Evolutionary conservation across 345 rosid genomes (phyloP).

Genomic region (Brassica napus): DNA sequence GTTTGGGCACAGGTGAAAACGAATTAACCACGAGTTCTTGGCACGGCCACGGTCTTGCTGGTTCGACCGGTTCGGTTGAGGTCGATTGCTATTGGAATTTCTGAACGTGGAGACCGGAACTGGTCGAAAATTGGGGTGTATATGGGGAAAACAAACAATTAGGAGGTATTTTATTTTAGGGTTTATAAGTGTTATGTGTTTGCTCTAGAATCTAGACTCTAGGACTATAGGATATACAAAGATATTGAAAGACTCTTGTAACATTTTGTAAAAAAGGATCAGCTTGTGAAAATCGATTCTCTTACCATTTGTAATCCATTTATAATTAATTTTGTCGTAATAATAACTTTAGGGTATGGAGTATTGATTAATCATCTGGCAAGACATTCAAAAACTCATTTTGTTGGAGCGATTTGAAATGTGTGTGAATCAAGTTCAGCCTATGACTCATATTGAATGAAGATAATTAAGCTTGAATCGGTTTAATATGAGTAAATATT

Average conservation of each 20-base stretch:
- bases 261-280: constrained; percentile 12
- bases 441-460: too few species aligned
- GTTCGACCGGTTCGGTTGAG: constrained; percentile 39
- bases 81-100: constrained; percentile 51
- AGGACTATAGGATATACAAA: neutral
- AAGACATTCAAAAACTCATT: neutral
- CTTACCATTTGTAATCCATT: neutral
- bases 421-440: too few species aligned
- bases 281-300: neutral
- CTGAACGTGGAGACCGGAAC: constrained; percentile 21
- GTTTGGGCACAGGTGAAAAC: constrained; percentile 24
- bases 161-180: neutral
- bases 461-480: too few species aligned
- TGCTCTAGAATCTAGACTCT: constrained; percentile 19
- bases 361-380: neutral
- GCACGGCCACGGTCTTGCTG: neutral
- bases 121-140: neutral
- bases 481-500: too few species aligned
- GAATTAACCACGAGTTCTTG: constrained; percentile 34
- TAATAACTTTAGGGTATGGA: neutral
- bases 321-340: neutral
- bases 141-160: neutral
- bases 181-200: neutral
- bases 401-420: neutral
- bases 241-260: neutral